Conservation (phyloP, 192 early-diverging fungal species). For the Coemansia sp. region DNA sequence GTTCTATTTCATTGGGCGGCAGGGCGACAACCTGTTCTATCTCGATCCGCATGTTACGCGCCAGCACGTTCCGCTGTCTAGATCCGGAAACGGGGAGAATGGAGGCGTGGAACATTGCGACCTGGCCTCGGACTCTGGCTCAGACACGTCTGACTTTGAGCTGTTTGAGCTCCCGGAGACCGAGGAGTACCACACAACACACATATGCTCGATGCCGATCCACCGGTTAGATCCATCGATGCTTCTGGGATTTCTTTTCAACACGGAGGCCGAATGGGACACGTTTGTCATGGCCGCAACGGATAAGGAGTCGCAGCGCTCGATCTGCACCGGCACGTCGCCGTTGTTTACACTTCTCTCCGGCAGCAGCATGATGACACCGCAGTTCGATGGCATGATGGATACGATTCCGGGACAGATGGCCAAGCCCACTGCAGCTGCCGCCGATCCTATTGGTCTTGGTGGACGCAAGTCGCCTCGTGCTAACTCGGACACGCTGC, state of each 20-base stretch:
- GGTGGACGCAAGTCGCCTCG: slow-evolving; percentile 49
- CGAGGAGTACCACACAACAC: slow-evolving; percentile 52
- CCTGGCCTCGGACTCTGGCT: slow-evolving; percentile 33
- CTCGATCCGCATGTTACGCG: slow-evolving; percentile 57
- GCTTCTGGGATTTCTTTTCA: slow-evolving; percentile 56
- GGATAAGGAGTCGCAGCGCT: slow-evolving; percentile 53
- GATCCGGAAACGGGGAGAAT: slow-evolving; percentile 18
- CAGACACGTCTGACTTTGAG: slow-evolving; percentile 51
- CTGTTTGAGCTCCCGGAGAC: slow-evolving; percentile 38
- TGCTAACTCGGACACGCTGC: slow-evolving; percentile 43
- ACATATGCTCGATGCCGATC: slow-evolving; percentile 51
- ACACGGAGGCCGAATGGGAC: slow-evolving; percentile 53
- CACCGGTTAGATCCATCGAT: slow-evolving; percentile 55
- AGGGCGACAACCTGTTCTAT: slow-evolving; percentile 55
- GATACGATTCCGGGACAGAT: slow-evolving; percentile 33
- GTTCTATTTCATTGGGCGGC: slow-evolving; percentile 54
- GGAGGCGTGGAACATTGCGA: background rate
- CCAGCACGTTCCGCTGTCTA: slow-evolving; percentile 37
- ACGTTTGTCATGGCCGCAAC: slow-evolving; percentile 51
- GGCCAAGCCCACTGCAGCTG: slow-evolving; percentile 15
- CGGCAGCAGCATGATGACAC: slow-evolving; percentile 55
- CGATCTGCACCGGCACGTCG: slow-evolving; percentile 55
- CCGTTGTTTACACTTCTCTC: slow-evolving; percentile 53
- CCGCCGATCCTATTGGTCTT: background rate
- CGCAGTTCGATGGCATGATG: slow-evolving; percentile 42